These are phyloP conservation scores for Neofusicoccum ribis DNA, from an alignment of 2,329 filamentous ascomycete genomes.

Conservation along the genomic window DNA sequence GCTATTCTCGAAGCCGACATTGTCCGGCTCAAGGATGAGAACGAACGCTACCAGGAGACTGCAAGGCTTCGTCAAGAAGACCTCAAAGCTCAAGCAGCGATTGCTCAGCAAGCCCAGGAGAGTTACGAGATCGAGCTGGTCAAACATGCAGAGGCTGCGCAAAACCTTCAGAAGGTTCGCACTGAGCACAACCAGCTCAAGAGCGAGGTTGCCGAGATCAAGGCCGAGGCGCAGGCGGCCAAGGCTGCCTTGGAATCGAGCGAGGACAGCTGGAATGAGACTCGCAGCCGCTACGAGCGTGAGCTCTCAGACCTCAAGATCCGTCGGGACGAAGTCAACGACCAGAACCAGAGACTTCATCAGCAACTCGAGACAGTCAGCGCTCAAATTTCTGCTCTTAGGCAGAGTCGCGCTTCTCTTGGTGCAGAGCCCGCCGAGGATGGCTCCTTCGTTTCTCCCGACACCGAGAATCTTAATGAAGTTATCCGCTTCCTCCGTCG, in stretches of 20 bases:
- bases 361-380: conserved; percentile 83
- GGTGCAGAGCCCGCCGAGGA: conserved; percentile 55
- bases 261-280: conserved; percentile 85
- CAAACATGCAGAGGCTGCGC: conserved; percentile 94
- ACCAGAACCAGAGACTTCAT: conserved; percentile 89
- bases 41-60: conserved; percentile 75
- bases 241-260: conserved; percentile 76
- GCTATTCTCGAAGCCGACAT: conserved; percentile 76
- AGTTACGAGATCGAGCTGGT: conserved; percentile 93
- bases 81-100: conserved; percentile 88
- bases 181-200: conserved; percentile 80
- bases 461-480: conserved; percentile 77
- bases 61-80: conserved; percentile 87
- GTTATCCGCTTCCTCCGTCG: conserved; percentile 87
- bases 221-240: conserved; percentile 81
- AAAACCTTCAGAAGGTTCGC: conserved; percentile 75
- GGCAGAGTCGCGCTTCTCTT: conserved; percentile 67
- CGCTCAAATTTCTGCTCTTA: conserved; percentile 74
- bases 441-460: conserved; percentile 53
- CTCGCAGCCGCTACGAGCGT: conserved; percentile 75
- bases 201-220: conserved; percentile 71
- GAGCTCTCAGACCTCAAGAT: conserved; percentile 78
- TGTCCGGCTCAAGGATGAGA: conserved; percentile 77
- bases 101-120: conserved; percentile 88
- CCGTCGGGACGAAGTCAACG: conserved; percentile 78